phyloP scores from a whole-genome alignment of 768 basidiomycete genomes.

The Tylopilus sp. region DNA sequence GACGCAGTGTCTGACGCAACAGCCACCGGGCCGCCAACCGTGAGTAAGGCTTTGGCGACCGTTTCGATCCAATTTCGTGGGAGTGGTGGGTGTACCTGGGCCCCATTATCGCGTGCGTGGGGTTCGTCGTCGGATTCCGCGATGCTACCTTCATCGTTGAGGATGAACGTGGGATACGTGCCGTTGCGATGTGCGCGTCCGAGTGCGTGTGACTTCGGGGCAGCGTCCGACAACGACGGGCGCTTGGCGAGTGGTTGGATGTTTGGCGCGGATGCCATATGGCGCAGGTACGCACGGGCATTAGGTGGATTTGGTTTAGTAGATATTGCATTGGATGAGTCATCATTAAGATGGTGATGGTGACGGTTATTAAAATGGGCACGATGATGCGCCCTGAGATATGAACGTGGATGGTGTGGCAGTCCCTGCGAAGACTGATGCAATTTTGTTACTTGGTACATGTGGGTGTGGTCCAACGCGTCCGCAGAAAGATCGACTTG shows the following conservation, averaged over 20 bases:
- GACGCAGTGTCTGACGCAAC: conserved; percentile 31
- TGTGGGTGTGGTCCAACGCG: conserved; percentile 4
- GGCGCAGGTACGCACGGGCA: conserved; percentile 67
- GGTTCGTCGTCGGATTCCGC: conserved; percentile 19
- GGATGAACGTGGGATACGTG: conserved; percentile 29
- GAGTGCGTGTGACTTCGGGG: conserved; percentile 32
- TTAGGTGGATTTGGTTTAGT: conserved; percentile 36
- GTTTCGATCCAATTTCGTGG: conserved; percentile 69
- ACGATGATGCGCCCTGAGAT: conserved; percentile 15
- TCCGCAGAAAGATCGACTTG: conserved; percentile 12
- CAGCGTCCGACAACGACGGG: conserved; percentile 30
- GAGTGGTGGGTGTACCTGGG: conserved; percentile 45
- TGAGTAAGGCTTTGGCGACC: conserved; percentile 64
- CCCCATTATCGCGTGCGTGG: conserved; percentile 27
- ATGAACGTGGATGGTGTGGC: conserved; percentile 22
- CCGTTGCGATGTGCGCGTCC: conserved; percentile 23
- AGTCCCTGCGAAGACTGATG: conserved; percentile 25
- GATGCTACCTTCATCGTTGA: conserved; percentile 33
- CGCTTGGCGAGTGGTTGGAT: conserved; percentile 37
- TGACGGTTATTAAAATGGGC: conserved; percentile 12
- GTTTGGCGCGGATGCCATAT: conserved; percentile 63
- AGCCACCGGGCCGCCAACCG: conserved; percentile 37
- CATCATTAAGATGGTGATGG: conserved; percentile 21
- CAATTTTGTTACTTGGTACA: conserved; percentile 11
- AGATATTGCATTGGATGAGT: conserved; percentile 23